A percentile compares a stretch with the other conserved stretches of the same genome.
Conservation (phyloP, 2,329 filamentous ascomycete species). For the Pezizomycotina sp. region DNA sequence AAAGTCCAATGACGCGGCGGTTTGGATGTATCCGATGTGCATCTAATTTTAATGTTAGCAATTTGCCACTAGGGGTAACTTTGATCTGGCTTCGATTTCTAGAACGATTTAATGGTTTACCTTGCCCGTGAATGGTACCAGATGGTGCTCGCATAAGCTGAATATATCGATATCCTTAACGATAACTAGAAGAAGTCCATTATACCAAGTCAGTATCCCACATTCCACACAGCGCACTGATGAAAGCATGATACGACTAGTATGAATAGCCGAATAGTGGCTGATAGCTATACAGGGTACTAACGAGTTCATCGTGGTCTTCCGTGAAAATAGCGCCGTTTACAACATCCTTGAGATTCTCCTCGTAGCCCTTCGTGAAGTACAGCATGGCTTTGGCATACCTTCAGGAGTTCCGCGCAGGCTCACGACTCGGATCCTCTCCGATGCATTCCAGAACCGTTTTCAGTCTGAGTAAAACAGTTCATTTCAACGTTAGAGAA, state of each 20-base stretch:
- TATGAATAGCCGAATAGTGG: neutral
- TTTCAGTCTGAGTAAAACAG: conserved; percentile 6
- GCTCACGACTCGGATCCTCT: conserved; percentile 49
- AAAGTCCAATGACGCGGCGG: conserved; percentile 81
- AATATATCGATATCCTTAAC: conserved; percentile 96
- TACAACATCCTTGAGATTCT: conserved; percentile 80
- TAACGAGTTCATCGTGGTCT: conserved; percentile 70
- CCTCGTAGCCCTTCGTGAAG: conserved; percentile 92
- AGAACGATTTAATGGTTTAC: conserved; percentile 32
- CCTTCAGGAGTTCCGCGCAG: conserved; percentile 56
- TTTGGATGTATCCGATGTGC: conserved; percentile 96
- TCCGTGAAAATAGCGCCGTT: conserved; percentile 93
- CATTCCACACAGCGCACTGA: too few species aligned
- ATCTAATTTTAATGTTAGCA: conserved; percentile 42
- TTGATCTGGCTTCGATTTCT: neutral
- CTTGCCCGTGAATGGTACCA: conserved; percentile 93
- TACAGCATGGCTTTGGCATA: conserved; percentile 93
- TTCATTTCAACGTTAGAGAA: neutral
- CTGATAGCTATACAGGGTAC: neutral
- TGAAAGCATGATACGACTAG: neutral
- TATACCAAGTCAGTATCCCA: too few species aligned
- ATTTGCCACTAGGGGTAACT: conserved; percentile 14
- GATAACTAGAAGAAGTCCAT: conserved; percentile 44
- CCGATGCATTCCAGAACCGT: conserved; percentile 53
- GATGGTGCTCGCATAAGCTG: conserved; percentile 88